Base-by-base conservation (phyloP, 2,329 filamentous ascomycete genomes). In the Penicillium hordei region DNA sequence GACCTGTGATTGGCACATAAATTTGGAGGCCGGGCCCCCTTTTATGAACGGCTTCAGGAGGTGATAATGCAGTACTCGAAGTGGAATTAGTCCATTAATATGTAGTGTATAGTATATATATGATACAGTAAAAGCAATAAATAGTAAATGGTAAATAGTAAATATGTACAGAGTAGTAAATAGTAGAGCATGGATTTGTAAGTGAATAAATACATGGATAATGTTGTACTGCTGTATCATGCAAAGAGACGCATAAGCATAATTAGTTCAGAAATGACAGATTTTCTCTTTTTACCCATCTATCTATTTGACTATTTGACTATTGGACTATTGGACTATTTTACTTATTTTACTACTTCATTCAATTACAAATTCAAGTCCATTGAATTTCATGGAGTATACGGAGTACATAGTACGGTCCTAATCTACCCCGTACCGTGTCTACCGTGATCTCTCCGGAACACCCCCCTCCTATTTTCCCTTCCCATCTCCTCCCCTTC, bases 351-450 rank as follows among this genome's bases (percentile, higher is more conserved):
- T 5, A 17, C 9, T 12, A 44, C 27, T 33, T 7, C 2, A 29
- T 21, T 31, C n/a, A n/a, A 31, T 42, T 33, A 15, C 25, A 43
- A 43, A n/a, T 36, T 25, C 31, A 31, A 31, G 12, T 31, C 13
- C 31, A n/a, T 36, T 39, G 21, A 17, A 27, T 25, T 45, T 45
- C 25, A 31, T 44, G 42, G 17, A 19, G 36, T 42, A 15, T 33
- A 27, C 25, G 4, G 5, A 7, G 5, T 27, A 33, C 31, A 33
- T 33, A 33, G 31, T 33, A 33, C 49, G 49, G 39, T 25, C 55
- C 60, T 63, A 64, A 65, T 60, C 65, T 70, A 70, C 75, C 45
- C 55, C 60, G 63, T 63, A 64, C 55, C 60, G 63, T 63, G 64
- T 60, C 65, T 21, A 33, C 36, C 34, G 25, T 51, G 29, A 52